Conservation (phyloP, 1,139 yeast species). For the Pichia sp. region DNA sequence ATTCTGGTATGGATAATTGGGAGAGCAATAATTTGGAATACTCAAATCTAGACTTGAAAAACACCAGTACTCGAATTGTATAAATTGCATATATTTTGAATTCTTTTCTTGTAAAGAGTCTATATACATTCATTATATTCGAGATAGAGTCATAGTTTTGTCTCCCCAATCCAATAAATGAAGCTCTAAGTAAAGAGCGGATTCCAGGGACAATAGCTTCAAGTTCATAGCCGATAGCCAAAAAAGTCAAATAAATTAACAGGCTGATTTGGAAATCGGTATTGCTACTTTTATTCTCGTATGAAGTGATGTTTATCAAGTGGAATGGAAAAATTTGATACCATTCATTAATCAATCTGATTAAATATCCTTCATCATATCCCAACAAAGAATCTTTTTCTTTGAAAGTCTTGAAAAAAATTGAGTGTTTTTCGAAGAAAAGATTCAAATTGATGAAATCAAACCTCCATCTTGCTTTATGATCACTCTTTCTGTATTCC, state of each 20-base stretch:
- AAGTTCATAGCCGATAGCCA: conserved; percentile 7
- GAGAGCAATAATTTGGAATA: not conserved
- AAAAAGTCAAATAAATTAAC: conserved; percentile 5
- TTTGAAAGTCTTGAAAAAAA: not conserved
- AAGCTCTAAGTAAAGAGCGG: conserved; percentile 5
- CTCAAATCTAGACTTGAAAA: conserved; percentile 5
- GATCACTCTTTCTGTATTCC: not conserved
- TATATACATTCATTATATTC: conserved; percentile 2
- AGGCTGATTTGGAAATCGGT: conserved; percentile 2
- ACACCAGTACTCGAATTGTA: conserved; percentile 7
- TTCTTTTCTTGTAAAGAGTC: conserved; percentile 1
- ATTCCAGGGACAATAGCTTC: conserved; percentile 7
- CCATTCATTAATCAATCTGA: conserved; percentile 10
- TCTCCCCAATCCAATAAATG: conserved; percentile 12
- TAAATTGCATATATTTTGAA: conserved; percentile 7
- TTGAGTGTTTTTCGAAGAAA: conserved; percentile 6
- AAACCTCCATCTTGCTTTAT: conserved; percentile 2
- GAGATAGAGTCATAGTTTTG: not conserved
- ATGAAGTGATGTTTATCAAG: conserved; percentile 1
- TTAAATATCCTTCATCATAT: conserved; percentile 6
- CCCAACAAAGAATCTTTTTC: conserved; percentile 5
- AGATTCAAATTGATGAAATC: conserved; percentile 5
- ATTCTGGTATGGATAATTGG: conserved; percentile 1
- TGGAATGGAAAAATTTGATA: conserved; percentile 11
- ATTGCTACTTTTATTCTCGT: too few relatives aligned